Conservation (phyloP, 129 eudicot genomes). For the Silybum marianum region DNA sequence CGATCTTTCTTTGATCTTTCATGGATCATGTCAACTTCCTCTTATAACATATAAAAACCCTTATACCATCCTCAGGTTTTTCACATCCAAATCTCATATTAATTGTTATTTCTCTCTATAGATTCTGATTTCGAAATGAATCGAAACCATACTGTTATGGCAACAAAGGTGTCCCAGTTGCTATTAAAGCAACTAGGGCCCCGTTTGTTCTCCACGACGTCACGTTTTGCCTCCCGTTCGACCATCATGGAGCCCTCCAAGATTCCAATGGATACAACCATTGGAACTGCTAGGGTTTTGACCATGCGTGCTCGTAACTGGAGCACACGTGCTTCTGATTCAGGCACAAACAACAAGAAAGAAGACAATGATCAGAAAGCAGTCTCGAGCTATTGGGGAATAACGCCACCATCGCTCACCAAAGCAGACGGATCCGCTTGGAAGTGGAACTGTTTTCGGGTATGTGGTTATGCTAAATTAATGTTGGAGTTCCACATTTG, state of each 20-base stretch:
- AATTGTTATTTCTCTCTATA: not conserved
- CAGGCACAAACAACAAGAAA: constrained; percentile 6
- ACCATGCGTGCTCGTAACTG: constrained; percentile 28
- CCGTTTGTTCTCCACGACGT: constrained; percentile 25
- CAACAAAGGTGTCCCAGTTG: constrained; percentile 35
- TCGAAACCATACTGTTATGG: not conserved
- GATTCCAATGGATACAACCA: not conserved
- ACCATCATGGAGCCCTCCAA: not conserved
- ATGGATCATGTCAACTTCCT: constrained; percentile 27
- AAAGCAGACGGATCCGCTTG: constrained; percentile 61
- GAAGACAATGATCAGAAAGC: constrained; percentile 18
- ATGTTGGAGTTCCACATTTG: not conserved
- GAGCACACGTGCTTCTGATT: constrained; percentile 26
- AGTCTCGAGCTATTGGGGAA: constrained; percentile 61
- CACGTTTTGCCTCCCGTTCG: constrained; percentile 2
- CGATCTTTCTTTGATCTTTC: constrained; percentile 1
- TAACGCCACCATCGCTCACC: constrained; percentile 41
- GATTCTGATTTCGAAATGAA: constrained; percentile 24
- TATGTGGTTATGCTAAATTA: constrained; percentile 13
- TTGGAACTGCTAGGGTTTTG: constrained; percentile 15
- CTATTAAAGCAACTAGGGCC: constrained; percentile 31
- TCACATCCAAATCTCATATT: not conserved
- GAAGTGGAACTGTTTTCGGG: constrained; percentile 70
- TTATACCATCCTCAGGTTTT: not conserved
- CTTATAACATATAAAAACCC: constrained; percentile 13